Conservation (phyloP, 495 filamentous ascomycete species). For the Hypoxylon lenormandii region DNA sequence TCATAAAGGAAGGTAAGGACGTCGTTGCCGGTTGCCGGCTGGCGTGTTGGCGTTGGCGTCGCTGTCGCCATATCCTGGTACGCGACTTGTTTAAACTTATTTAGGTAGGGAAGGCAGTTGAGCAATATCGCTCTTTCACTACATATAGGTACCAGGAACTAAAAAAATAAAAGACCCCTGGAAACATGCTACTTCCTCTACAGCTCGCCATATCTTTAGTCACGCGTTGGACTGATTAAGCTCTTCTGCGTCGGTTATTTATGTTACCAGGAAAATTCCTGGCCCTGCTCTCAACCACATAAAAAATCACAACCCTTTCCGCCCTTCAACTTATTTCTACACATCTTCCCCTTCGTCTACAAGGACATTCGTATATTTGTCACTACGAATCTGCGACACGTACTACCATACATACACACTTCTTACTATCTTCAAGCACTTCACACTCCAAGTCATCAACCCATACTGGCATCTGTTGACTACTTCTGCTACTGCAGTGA, state of each 20-base stretch:
- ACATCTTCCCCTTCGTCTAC: background rate
- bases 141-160: too few species aligned
- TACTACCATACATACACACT: background rate
- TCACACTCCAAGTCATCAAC: background rate
- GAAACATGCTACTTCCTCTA: background rate
- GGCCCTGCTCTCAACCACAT: background rate
- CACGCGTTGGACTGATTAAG: too few species aligned
- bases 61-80: background rate
- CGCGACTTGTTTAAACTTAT: background rate
- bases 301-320: background rate
- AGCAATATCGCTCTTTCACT: background rate
- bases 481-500: slow-evolving; percentile 15
- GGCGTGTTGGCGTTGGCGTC: too few species aligned
- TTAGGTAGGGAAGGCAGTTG: background rate
- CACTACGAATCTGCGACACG: background rate
- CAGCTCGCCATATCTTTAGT: background rate
- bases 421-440: background rate
- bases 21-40: too few species aligned
- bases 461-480: background rate
- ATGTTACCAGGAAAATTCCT: background rate
- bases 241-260: background rate
- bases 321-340: background rate
- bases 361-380: slow-evolving; percentile 4
- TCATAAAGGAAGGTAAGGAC: background rate
- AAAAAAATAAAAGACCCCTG: background rate